Base-by-base conservation (phyloP, 192 early-diverging fungal species). In the Coemansia guatemalensis region DNA sequence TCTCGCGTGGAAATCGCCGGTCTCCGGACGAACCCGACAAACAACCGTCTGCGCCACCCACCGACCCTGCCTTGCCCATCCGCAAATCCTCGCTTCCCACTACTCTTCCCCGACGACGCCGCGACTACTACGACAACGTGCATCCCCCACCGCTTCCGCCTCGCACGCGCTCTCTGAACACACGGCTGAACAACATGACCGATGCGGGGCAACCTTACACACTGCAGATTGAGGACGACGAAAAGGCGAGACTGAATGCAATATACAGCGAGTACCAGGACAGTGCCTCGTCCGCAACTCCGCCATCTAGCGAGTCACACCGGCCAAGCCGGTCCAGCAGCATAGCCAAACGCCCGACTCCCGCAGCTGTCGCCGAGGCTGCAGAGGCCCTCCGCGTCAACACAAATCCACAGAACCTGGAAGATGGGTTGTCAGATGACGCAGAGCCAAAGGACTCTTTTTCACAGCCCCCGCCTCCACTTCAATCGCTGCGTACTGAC, bases 191-290 rank as follows among this genome's bases (percentile, higher is more conserved):
- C 26, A 9, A 55, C 18, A 21, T 32, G 17, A 24, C 51, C 4
- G 2, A 26, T 22, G 48, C 39, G 23, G 17, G 29, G 26, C 4
- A 17, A 14, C 22, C 23, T 58, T 72, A 27, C 56, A 22, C 49
- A 53, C 48, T 65, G 49, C 76, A 78, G 76, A 64, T 73, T 53
- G 76, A 73, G 57, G 67, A 71, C 22, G 60, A 60, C n/a, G 75
- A 73, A 23, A 73, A 73, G 67, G 67, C 71, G 30, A 62, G 67
- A 18, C 65, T 73, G 17, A 66, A 56, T 22, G 58, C 63, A 6
- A 78, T 78, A 20, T 69, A 66, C 60, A 62, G 26, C 41, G 67
- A 71, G 50, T 68, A 78, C 30, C 65, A 78, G 65, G 51, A 62
- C 48, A 55, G 25, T 6, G 50, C 17, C 49, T 48, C 56, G 14